phyloP scores from a whole-genome alignment of 2,329 filamentous ascomycete species.

The Colletotrichum salicis region DNA sequence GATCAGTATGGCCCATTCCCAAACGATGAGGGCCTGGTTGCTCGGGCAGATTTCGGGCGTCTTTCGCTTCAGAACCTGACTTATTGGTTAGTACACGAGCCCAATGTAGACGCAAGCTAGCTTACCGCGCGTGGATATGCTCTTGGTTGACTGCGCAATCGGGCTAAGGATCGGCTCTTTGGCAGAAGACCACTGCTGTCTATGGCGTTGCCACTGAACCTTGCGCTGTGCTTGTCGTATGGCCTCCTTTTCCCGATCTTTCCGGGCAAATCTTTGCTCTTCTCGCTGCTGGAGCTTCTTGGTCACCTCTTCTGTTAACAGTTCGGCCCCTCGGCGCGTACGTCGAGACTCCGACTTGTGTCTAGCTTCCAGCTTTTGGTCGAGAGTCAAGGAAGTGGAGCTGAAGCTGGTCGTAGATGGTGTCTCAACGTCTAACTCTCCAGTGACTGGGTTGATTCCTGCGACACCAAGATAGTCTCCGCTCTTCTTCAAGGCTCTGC shows the following conservation, averaged over 20 bases:
- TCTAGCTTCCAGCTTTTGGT: conserved; percentile 46
- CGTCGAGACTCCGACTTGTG: conserved; percentile 46
- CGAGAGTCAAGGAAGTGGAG: conserved; percentile 44
- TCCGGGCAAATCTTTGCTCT: conserved; percentile 55
- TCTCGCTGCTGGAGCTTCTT: conserved; percentile 43
- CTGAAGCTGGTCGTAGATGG: conserved; percentile 59
- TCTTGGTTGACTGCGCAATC: conserved; percentile 54
- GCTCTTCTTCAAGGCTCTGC: conserved; percentile 61
- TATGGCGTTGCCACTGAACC: conserved; percentile 57
- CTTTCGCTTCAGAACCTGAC: conserved; percentile 5
- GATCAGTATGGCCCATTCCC: conserved; percentile 5
- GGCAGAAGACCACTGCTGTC: conserved; percentile 62
- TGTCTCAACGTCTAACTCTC: conserved; percentile 62
- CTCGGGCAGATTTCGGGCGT: neutral
- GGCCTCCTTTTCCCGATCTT: conserved; percentile 52
- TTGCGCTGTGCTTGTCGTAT: conserved; percentile 46
- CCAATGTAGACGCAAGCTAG: neutral
- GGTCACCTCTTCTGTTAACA: conserved; percentile 59
- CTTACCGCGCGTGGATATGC: conserved; percentile 29
- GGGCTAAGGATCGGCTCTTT: conserved; percentile 61
- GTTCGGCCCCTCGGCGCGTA: conserved; percentile 52
- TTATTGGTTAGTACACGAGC: neutral
- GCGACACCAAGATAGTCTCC: conserved; percentile 70
- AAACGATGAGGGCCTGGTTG: conserved; percentile 30
- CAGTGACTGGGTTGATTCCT: conserved; percentile 67